phyloP scores from a whole-genome alignment of 2,329 filamentous ascomycete genomes.

The Fusarium bactridioides region DNA sequence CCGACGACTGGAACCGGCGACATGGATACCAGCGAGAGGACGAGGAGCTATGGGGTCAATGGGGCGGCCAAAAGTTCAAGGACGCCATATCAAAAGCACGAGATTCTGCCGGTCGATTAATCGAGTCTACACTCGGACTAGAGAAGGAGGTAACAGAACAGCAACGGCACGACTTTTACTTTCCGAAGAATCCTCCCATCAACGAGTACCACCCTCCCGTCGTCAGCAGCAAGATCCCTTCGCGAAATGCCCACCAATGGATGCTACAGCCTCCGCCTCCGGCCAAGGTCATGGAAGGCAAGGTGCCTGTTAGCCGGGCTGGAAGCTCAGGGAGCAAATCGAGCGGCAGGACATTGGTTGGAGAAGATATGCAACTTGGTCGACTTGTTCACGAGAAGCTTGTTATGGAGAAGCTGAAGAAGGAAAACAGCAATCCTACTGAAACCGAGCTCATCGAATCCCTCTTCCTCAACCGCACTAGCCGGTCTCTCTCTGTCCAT shows the following conservation, averaged over 20 bases:
- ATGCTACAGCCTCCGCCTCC: slow-evolving; percentile 94
- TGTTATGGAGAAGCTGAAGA: slow-evolving; percentile 56
- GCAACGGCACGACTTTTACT: slow-evolving; percentile 68
- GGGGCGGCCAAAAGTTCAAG: slow-evolving; percentile 64
- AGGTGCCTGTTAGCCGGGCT: slow-evolving; percentile 72
- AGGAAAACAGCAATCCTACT: slow-evolving; percentile 49
- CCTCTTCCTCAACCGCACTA: slow-evolving; percentile 47
- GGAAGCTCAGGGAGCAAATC: slow-evolving; percentile 63
- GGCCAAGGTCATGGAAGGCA: slow-evolving; percentile 90
- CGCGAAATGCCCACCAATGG: slow-evolving; percentile 79
- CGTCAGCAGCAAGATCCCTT: slow-evolving; percentile 76
- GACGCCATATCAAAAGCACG: slow-evolving; percentile 67
- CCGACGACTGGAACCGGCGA: slow-evolving; percentile 73
- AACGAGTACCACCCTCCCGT: slow-evolving; percentile 89
- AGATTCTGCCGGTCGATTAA: slow-evolving; percentile 61
- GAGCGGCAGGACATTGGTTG: slow-evolving; percentile 54
- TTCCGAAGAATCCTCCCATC: slow-evolving; percentile 73
- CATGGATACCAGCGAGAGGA: slow-evolving; percentile 85
- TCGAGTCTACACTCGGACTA: slow-evolving; percentile 61
- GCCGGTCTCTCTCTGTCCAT: slow-evolving; percentile 44
- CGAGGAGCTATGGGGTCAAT: slow-evolving; percentile 82
- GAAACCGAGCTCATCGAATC: slow-evolving; percentile 56
- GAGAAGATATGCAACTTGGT: slow-evolving; percentile 53
- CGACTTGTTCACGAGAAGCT: slow-evolving; percentile 56
- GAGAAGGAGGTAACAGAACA: slow-evolving; percentile 62